Conservation (phyloP, 2,329 filamentous ascomycete species). For the Aureobasidium lini region DNA sequence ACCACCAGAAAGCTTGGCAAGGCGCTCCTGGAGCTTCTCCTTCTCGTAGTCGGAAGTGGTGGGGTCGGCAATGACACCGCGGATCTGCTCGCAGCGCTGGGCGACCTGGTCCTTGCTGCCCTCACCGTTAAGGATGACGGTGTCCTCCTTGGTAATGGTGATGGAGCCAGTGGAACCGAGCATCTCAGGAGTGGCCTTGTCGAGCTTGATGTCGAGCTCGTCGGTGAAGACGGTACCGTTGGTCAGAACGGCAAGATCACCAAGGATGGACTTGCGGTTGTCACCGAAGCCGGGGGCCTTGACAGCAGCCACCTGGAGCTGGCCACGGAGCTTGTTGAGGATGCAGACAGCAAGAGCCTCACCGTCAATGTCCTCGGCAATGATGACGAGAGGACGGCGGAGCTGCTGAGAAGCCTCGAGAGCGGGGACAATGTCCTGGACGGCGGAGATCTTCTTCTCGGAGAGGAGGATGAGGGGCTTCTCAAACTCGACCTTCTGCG, state of each 20-base stretch:
- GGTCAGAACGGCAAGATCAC: conserved; percentile 90
- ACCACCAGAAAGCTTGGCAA: conserved; percentile 97
- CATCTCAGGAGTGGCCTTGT: conserved; percentile 94
- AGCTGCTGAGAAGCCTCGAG: conserved; percentile 94
- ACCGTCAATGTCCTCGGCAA: conserved; percentile 97
- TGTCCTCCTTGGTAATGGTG: conserved; percentile 99
- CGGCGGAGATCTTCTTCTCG: conserved; percentile 99
- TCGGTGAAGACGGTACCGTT: conserved; percentile 97
- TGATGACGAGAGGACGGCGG: conserved; percentile 93
- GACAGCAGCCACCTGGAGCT: conserved; percentile 96
- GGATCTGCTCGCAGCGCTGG: conserved; percentile 98
- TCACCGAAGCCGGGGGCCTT: conserved; percentile 99
- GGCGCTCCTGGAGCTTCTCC: conserved; percentile 99
- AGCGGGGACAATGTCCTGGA: conserved; percentile 97
- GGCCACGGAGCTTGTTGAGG: conserved; percentile 98
- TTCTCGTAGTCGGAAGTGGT: conserved; percentile 98
- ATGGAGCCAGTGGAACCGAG: conserved; percentile 96
- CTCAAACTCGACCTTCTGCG: conserved; percentile 99
- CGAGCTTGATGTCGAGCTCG: conserved; percentile 97
- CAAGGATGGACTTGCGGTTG: conserved; percentile 99
- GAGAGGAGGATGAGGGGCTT: conserved; percentile 97
- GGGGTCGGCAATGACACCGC: conserved; percentile 89
- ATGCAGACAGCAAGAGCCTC: conserved; percentile 98
- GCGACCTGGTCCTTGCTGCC: conserved; percentile 88
- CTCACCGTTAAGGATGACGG: conserved; percentile 94